These are phyloP conservation scores for Diaporthe amygdali DNA, from an alignment of 2,329 filamentous ascomycete genomes.

Conservation along the genomic window DNA sequence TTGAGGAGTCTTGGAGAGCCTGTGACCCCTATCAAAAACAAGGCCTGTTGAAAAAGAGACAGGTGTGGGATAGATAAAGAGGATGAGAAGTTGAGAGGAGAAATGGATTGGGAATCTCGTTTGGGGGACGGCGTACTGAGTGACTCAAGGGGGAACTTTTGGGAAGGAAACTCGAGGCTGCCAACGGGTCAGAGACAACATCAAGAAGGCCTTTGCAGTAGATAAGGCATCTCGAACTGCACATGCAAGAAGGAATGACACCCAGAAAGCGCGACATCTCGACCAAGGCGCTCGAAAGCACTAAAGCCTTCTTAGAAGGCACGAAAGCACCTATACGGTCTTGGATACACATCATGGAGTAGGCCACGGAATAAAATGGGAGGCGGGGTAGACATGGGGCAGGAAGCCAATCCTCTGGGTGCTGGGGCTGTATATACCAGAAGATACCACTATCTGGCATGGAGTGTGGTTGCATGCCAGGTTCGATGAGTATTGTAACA, in stretches of 20 bases:
- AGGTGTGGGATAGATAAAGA: too few species aligned
- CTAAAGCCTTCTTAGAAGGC: not conserved
- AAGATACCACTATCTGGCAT: not conserved
- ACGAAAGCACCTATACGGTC: not conserved
- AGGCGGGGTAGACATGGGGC: too few species aligned
- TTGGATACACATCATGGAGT: not conserved
- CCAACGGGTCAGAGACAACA: not conserved
- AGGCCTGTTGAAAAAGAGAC: conserved; percentile 8
- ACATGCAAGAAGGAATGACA: not conserved
- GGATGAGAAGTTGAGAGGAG: not conserved
- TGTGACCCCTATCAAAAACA: conserved; percentile 26
- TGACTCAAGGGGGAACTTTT: not conserved
- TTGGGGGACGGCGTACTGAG: too few species aligned
- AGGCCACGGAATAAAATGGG: not conserved
- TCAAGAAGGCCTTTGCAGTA: not conserved
- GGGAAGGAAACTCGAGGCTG: not conserved
- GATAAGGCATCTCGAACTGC: not conserved
- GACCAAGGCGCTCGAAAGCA: not conserved
- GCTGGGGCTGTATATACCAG: not conserved
- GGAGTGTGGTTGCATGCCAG: not conserved
- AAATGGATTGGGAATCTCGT: not conserved
- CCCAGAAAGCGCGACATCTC: not conserved
- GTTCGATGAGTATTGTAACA: not conserved
- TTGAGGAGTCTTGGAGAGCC: conserved; percentile 71
- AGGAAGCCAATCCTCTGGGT: not conserved